Conservation (phyloP, 225 moss, liverwort and hornwort genomes). For the Pseudisothecium myosuroides region DNA sequence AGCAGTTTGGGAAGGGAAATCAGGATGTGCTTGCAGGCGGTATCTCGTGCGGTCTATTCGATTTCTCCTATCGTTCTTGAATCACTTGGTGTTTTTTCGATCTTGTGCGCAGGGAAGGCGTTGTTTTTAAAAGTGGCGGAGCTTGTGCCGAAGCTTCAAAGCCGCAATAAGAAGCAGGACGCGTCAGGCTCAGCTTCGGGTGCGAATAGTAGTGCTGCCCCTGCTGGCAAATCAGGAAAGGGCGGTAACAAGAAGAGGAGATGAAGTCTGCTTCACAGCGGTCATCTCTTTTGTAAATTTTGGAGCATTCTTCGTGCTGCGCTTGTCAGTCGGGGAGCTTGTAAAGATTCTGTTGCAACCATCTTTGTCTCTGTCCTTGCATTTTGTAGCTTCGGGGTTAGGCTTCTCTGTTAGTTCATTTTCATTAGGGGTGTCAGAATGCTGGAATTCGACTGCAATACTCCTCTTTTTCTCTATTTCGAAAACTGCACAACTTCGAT, state of each 20-base stretch:
- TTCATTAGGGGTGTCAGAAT: not conserved
- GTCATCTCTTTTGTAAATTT: not conserved
- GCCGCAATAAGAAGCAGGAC: constrained; percentile 50
- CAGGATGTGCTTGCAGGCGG: not conserved
- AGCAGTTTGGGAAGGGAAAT: not conserved
- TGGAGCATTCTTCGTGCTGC: not conserved
- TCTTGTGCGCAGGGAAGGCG: constrained; percentile 32
- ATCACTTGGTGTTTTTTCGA: not conserved
- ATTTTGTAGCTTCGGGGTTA: not conserved
- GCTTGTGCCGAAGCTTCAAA: constrained; percentile 66
- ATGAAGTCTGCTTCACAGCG: not conserved
- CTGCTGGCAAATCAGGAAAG: constrained; percentile 49
- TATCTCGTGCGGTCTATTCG: not conserved
- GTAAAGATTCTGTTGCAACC: not conserved
- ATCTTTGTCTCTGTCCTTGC: not conserved
- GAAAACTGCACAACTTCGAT: too few species aligned
- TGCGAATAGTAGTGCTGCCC: constrained; percentile 2
- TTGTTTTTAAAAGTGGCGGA: constrained; percentile 66
- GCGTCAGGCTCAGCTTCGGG: constrained; percentile 26
- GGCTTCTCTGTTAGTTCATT: not conserved
- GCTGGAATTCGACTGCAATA: not conserved
- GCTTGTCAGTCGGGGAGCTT: not conserved
- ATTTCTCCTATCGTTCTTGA: not conserved
- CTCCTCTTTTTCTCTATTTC: too few species aligned
- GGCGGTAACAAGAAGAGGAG: constrained; percentile 63